phyloP scores from a whole-genome alignment of 148 eudicot species.

The Silene uniflora region DNA sequence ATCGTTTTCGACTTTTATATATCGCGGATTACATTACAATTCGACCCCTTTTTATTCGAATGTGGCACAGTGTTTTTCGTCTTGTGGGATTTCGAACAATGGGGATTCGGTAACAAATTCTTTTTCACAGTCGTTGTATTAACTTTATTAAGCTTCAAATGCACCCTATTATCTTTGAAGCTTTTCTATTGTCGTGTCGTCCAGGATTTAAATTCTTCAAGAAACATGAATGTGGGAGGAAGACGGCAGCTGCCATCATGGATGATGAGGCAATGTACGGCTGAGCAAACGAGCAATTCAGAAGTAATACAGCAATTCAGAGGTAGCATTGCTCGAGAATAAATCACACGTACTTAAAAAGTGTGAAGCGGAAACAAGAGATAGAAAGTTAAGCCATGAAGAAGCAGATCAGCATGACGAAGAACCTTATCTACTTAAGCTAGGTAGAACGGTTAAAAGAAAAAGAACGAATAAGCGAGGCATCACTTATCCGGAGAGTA shows the following conservation, averaged over 20 bases:
- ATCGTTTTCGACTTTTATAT: no score
- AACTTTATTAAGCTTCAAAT: no score
- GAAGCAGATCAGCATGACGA: slow-evolving; percentile 23
- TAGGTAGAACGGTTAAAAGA: slow-evolving; percentile 29
- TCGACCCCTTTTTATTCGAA: no score
- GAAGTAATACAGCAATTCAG: slow-evolving; percentile 22
- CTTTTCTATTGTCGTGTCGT: slow-evolving; percentile 7
- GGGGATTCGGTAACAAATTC: no score
- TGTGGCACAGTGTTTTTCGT: no score
- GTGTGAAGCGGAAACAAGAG: slow-evolving; percentile 31
- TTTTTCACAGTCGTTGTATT: no score
- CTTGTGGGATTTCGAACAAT: no score
- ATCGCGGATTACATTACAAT: no score
- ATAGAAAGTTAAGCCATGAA: slow-evolving; percentile 22
- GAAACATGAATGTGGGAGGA: slow-evolving; percentile 27
- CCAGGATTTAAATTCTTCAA: background rate
- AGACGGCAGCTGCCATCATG: slow-evolving; percentile 62
- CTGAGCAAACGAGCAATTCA: slow-evolving; percentile 29
- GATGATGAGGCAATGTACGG: slow-evolving; percentile 48
- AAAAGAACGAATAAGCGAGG: slow-evolving; percentile 26
- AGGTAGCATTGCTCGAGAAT: slow-evolving; percentile 16
- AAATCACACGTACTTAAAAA: slow-evolving; percentile 25
- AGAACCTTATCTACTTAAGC: slow-evolving; percentile 17
- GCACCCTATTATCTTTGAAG: slow-evolving; percentile 2
- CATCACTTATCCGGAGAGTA: slow-evolving; percentile 21